phyloP scores from a whole-genome alignment of 306 rosid species.

The Citrullus amarus region DNA sequence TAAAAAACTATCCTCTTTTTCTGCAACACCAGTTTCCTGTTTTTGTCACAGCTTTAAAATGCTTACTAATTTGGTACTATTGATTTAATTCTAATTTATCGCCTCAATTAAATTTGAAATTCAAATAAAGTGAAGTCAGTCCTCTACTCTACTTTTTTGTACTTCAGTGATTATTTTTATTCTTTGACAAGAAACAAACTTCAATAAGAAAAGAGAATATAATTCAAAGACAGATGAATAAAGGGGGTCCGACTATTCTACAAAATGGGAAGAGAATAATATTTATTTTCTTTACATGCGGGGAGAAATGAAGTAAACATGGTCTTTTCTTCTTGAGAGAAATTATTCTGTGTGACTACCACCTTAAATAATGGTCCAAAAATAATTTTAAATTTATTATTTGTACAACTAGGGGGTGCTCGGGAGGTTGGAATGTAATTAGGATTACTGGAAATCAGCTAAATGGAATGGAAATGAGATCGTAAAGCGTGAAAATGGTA shows the following conservation, averaged over 20 bases:
- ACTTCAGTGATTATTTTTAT: background rate
- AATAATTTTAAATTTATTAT: background rate
- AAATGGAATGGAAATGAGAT: too few relatives aligned
- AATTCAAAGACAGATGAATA: background rate
- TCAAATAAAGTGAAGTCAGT: background rate
- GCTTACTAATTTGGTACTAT: background rate
- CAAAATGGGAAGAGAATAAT: background rate
- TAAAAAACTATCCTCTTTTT: constrained; percentile 9
- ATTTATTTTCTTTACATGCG: background rate
- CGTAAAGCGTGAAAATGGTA: too few relatives aligned
- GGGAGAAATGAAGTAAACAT: background rate
- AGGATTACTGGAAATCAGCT: too few relatives aligned
- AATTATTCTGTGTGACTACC: background rate
- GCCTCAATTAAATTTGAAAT: background rate
- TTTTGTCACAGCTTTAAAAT: background rate
- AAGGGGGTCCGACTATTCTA: background rate
- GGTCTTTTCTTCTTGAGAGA: background rate
- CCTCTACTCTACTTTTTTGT: background rate
- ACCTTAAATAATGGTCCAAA: background rate
- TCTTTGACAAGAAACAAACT: background rate
- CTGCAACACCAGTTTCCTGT: background rate
- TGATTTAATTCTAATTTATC: background rate
- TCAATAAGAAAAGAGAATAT: background rate
- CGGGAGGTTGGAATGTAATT: too few relatives aligned
- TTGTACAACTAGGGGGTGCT: background rate